Evolutionary conservation across 768 basidiomycete species (phyloP), one percentile per base, ranked within the genome.

Genomic region (Leucosporidium scottii): DNA sequence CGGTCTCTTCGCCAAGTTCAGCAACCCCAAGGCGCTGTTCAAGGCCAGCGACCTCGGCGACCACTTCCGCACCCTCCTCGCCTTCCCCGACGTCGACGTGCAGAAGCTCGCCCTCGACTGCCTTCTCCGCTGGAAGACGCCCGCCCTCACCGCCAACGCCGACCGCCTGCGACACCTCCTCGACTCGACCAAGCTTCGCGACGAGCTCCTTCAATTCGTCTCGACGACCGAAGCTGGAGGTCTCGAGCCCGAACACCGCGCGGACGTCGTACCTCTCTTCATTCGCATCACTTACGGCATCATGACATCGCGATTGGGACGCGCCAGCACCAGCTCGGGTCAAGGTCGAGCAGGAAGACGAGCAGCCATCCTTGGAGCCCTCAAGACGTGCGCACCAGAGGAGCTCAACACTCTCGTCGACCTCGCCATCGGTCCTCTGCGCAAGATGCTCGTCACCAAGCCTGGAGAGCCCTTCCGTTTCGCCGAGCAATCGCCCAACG

Each of bases 11-110:
- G 83, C 89, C 59, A 94, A 93, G 76, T 90, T 99, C 76, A 80
- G 81, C 73, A 98, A 97, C 75, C 94, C 93, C n/a, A 94, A 91
- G 79, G 90, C 91, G 0, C 80, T 93, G 2, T 83, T 86, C 75
- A 82, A 85, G 10, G 84, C 89, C 0, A 83, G 87, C 13, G 82
- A 82, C 0, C 81, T 98, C 7, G 84, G 83, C 51, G 60, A 80
- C 2, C 76, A 91, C 28, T 94, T 93, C 78, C 82, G 82, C 20
- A 79, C 83, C n/a, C 82, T 90, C 27, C 83, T 98, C 28, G 87
- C 92, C 7, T 87, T 92, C 70, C 90, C 93, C 4, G 93, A 97
- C 72, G 84, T 85, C 20, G 74, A 84, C 5, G 80, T 97, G 3
- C 94, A 96, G 79, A 81, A 79, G 12, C 80, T 86, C 18, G 85